A percentile compares a stretch with the other conserved stretches of the same genome.
These are phyloP conservation scores for Pseudogymnoascus sp. DNA, from an alignment of 2,329 filamentous ascomycete genomes.

Conservation along the genomic window DNA sequence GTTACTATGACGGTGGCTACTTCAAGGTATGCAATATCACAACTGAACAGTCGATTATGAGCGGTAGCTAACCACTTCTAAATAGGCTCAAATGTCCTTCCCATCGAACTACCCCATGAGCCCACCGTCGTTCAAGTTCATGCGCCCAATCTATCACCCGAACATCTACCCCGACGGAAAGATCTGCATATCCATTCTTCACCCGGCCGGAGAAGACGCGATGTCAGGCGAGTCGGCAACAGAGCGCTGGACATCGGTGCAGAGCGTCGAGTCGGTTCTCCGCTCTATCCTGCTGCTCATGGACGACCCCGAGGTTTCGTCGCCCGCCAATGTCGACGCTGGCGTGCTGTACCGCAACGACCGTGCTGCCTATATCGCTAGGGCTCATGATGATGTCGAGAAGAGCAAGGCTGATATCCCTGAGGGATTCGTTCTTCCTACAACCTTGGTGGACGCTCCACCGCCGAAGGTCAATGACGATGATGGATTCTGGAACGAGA, in stretches of 20 bases:
- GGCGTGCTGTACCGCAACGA: conserved; percentile 76
- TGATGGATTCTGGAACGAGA: conserved; percentile 75
- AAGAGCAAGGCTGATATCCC: conserved; percentile 75
- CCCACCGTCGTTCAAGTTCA: conserved; percentile 83
- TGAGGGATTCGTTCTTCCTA: conserved; percentile 73
- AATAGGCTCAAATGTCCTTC: conserved; percentile 75
- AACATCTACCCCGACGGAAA: conserved; percentile 89
- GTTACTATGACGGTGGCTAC: conserved; percentile 86
- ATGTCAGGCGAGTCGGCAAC: conserved; percentile 85
- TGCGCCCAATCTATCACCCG: conserved; percentile 74
- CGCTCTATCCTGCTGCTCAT: conserved; percentile 87
- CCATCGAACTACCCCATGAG: conserved; percentile 81
- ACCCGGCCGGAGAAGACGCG: conserved; percentile 82
- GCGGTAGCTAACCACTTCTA: conserved; percentile 9
- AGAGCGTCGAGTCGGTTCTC: conserved; percentile 89
- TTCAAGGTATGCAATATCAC: conserved; percentile 52
- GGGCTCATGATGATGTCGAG: conserved; percentile 63
- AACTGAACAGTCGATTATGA: neutral
- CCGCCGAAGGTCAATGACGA: conserved; percentile 62
- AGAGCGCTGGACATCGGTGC: conserved; percentile 90
- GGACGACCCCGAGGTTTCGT: conserved; percentile 88
- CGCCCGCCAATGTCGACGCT: conserved; percentile 91
- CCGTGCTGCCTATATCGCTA: conserved; percentile 59
- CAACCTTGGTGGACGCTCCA: conserved; percentile 54
- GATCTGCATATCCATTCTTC: conserved; percentile 94